Base-by-base conservation (phyloP, 306 rosid genomes). In the Psophocarpus tetragonolobus region DNA sequence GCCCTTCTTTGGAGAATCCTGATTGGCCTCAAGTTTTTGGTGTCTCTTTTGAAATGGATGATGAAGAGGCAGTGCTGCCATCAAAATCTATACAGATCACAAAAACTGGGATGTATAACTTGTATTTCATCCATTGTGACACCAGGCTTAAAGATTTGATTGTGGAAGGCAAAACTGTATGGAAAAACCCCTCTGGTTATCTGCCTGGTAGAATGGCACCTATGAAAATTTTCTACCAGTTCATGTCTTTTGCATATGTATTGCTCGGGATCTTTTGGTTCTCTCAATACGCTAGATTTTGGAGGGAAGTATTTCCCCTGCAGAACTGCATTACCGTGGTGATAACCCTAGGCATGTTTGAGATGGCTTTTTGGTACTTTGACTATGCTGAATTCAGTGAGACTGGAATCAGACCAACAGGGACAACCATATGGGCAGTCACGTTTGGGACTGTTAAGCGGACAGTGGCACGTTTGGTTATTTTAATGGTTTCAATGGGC, bases 201-300 rank as follows among this genome's bases (percentile, higher is more conserved):
- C 86, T 92, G 6, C 99, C 99, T 5, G 99, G 99, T 72, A 86
- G 99, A 83, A 95, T 95, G 99, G 99, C 99, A 15, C 99, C 99
- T 2, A 90, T 95, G 73, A 87, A 88, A 87, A 84, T 85, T 69
- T 95, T 95, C 87, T 92, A 88, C 77, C 91, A 91, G 74, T 87
- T 92, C 85, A 95, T 95, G 97, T 92, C 99, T 66, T 82, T 95
- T 82, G 94, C 94, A 61, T 95, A 86, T 85, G 85, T 92, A 78
- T 71, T 92, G 68, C 94, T 95, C 38, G 99, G 99, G 68, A 47
- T 95, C 78, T 88, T 87, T 81, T 95, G 99, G 99, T 92, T 92
- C 85, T 92, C 90, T 17, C 97, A 95, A 64, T 92, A 91, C 76
- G 90, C 97, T 51, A 91, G 94, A 81, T 91, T 87, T 80, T 95